phyloP scores from a whole-genome alignment of 2,329 filamentous ascomycete species.

The Alternaria panax region DNA sequence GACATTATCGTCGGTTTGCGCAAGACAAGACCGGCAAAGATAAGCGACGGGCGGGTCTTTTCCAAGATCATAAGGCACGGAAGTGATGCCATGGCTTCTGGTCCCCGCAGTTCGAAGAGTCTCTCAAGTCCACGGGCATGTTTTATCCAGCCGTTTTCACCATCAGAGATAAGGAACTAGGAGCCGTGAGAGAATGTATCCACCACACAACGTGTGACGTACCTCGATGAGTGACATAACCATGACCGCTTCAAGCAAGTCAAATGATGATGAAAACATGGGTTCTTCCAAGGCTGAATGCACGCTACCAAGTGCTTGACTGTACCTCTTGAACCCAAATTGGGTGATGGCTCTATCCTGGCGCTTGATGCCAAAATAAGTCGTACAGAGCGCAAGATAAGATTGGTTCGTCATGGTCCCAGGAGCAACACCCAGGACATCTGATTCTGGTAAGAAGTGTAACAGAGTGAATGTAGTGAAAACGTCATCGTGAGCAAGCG shows the following conservation, averaged over 20 bases:
- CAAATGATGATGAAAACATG: not conserved
- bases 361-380: conserved; percentile 5
- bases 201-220: not conserved
- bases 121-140: conserved; percentile 6
- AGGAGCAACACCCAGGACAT: not conserved
- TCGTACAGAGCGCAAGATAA: not conserved
- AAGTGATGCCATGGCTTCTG: conserved; percentile 1
- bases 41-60: not conserved
- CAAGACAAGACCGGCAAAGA: conserved; percentile 3
- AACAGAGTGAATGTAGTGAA: not conserved
- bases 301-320: not conserved
- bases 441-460: not conserved
- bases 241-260: conserved; percentile 2
- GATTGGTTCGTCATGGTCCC: not conserved
- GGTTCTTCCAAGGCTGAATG: not conserved
- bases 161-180: conserved; percentile 4
- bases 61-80: conserved; percentile 4
- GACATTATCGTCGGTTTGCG: conserved; percentile 7
- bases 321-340: conserved; percentile 1
- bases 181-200: not conserved
- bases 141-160: conserved; percentile 4
- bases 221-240: not conserved
- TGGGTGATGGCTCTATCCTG: not conserved
- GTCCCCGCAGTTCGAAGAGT: conserved; percentile 2
- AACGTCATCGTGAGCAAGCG: not conserved